Evolutionary conservation across 352 stramenopile genomes (phyloP).

Genomic region (Pythium coloratum): DNA sequence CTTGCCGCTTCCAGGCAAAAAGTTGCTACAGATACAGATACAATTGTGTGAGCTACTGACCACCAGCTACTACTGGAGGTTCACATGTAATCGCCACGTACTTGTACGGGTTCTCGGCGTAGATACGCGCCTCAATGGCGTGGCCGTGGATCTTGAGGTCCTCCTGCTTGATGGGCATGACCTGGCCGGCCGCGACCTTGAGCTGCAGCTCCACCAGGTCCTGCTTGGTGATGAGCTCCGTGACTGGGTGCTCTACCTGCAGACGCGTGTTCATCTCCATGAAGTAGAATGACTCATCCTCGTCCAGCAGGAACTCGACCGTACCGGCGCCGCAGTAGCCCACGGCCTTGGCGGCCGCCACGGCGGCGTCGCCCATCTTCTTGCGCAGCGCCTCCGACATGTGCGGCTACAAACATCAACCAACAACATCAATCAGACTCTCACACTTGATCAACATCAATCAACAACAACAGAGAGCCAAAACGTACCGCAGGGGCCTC

Average conservation of each 20-base stretch:
- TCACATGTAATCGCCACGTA: slow-evolving; percentile 42
- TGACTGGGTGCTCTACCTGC: slow-evolving; percentile 94
- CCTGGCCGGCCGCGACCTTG: slow-evolving; percentile 90
- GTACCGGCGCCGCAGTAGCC: slow-evolving; percentile 92
- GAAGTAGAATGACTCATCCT: slow-evolving; percentile 93
- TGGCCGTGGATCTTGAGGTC: slow-evolving; percentile 88
- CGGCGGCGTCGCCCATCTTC: slow-evolving; percentile 88
- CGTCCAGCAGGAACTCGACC: slow-evolving; percentile 93
- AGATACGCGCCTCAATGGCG: slow-evolving; percentile 93
- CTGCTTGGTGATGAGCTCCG: slow-evolving; percentile 88
- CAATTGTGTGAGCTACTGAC: slow-evolving; percentile 67
- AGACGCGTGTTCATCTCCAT: slow-evolving; percentile 97
- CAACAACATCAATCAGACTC: background rate
- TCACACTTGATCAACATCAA: background rate
- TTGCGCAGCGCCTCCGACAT: slow-evolving; percentile 80
- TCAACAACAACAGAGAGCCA: background rate
- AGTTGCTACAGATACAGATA: slow-evolving; percentile 51
- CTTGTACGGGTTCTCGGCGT: slow-evolving; percentile 93
- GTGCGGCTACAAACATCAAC: slow-evolving; percentile 44
- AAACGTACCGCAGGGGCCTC: slow-evolving; percentile 86
- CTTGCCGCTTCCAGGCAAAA: slow-evolving; percentile 89
- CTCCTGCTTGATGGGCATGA: slow-evolving; percentile 87
- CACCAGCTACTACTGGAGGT: slow-evolving; percentile 60
- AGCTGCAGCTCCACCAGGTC: slow-evolving; percentile 95
- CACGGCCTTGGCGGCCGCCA: slow-evolving; percentile 87